phyloP scores from a whole-genome alignment of 257 asterid species.

The Coffea eugenioides region DNA sequence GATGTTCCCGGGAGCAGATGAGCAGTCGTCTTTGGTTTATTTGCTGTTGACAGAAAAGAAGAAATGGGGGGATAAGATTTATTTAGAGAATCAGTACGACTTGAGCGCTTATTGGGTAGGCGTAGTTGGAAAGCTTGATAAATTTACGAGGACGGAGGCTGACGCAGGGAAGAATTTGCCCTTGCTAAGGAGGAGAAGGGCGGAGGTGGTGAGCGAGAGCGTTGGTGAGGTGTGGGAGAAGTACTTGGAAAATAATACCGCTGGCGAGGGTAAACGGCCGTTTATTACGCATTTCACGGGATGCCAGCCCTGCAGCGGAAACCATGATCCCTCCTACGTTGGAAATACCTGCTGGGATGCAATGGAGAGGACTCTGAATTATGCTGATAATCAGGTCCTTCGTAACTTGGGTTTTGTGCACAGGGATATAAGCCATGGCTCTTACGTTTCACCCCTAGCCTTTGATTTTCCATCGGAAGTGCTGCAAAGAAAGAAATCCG shows the following conservation, averaged over 20 bases:
- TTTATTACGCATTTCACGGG: conserved; percentile 44
- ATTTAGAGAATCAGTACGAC: conserved; percentile 30
- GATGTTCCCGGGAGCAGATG: conserved; percentile 23
- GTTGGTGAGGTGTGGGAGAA: conserved; percentile 24
- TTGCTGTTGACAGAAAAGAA: conserved; percentile 19
- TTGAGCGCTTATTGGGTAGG: conserved; percentile 32
- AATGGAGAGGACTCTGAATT: conserved; percentile 42
- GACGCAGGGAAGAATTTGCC: neutral
- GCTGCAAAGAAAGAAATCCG: neutral
- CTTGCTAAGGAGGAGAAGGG: neutral
- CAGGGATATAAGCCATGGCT: conserved; percentile 18
- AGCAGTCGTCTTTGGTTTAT: conserved; percentile 29
- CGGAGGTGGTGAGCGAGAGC: conserved; percentile 7
- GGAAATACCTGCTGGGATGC: conserved; percentile 31
- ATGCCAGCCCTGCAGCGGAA: conserved; percentile 42
- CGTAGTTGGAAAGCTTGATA: conserved; percentile 18
- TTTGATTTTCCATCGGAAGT: conserved; percentile 18
- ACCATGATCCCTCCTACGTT: conserved; percentile 22
- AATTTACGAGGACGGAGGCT: conserved; percentile 15
- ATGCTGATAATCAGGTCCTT: conserved; percentile 48
- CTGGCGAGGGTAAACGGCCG: conserved; percentile 21
- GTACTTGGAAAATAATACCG: conserved; percentile 10
- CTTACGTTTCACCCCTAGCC: conserved; percentile 24
- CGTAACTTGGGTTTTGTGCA: conserved; percentile 32
- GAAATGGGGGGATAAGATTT: conserved; percentile 26